phyloP scores from a whole-genome alignment of 2,329 filamentous ascomycete species.

The Elsinoe australis region DNA sequence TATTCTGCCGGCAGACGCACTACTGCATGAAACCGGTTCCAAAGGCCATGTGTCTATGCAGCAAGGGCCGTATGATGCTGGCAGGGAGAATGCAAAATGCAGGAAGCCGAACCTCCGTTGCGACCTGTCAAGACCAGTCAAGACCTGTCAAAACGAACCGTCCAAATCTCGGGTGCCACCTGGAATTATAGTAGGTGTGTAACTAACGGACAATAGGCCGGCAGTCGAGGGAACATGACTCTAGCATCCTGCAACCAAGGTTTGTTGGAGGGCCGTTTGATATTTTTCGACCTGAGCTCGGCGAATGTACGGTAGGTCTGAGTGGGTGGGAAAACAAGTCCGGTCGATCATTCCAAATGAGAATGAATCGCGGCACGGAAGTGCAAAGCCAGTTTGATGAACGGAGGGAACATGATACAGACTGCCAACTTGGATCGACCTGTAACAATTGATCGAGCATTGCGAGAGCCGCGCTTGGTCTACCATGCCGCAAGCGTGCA shows the following conservation, averaged over 20 bases:
- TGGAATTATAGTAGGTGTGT: conserved; percentile 9
- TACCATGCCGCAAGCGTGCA: neutral
- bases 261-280: neutral
- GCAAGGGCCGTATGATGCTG: conserved; percentile 11
- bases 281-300: conserved; percentile 13
- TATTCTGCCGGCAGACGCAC: conserved; percentile 12
- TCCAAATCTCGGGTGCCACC: conserved; percentile 12
- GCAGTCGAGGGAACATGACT: neutral
- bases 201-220: neutral
- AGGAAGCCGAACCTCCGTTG: conserved; percentile 5
- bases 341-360: conserved; percentile 13
- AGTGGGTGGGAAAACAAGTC: conserved; percentile 15
- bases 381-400: conserved; percentile 10
- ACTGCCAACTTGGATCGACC: too few species aligned
- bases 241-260: conserved; percentile 2
- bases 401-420: conserved; percentile 7
- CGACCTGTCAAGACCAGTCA: conserved; percentile 7
- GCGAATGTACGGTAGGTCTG: conserved; percentile 4
- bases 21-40: conserved; percentile 7
- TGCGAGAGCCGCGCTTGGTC: neutral
- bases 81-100: conserved; percentile 7
- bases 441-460: too few species aligned
- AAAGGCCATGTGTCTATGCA: conserved; percentile 11
- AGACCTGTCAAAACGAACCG: conserved; percentile 13
- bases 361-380: conserved; percentile 9